These are phyloP conservation scores for Penstemon newberryi DNA, from an alignment of 257 asterid genomes.

Conservation along the genomic window DNA sequence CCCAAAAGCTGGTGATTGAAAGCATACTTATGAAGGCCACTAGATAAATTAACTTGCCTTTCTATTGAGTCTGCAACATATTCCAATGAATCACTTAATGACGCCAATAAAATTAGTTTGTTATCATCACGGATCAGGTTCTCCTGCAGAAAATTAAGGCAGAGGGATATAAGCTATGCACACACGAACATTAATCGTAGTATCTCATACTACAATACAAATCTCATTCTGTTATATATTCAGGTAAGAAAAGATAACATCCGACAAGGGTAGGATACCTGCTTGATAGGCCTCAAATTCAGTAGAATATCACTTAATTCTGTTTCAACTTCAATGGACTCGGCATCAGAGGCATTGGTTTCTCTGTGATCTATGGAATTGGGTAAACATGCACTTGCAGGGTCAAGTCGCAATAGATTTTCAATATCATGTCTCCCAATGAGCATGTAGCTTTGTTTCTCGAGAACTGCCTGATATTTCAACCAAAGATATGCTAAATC, in stretches of 20 bases:
- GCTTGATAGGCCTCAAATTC: slow-evolving; percentile 89
- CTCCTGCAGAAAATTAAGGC: slow-evolving; percentile 58
- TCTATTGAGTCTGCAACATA: slow-evolving; percentile 94
- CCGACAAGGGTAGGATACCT: slow-evolving; percentile 50
- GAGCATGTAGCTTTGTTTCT: slow-evolving; percentile 99
- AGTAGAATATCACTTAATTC: slow-evolving; percentile 72
- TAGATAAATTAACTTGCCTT: slow-evolving; percentile 57
- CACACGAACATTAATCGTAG: neutral
- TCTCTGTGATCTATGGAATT: slow-evolving; percentile 58
- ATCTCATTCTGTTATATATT: neutral
- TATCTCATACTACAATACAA: neutral
- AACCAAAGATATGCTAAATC: slow-evolving; percentile 22
- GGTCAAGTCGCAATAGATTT: slow-evolving; percentile 83
- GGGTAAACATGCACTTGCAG: slow-evolving; percentile 77
- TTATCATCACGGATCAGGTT: slow-evolving; percentile 94
- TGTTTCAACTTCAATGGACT: slow-evolving; percentile 59
- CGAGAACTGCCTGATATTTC: slow-evolving; percentile 92
- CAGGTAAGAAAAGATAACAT: slow-evolving; percentile 19
- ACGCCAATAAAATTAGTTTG: slow-evolving; percentile 88
- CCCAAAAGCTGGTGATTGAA: slow-evolving; percentile 21
- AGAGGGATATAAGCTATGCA: slow-evolving; percentile 19
- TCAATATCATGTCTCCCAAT: slow-evolving; percentile 96
- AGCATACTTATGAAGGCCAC: slow-evolving; percentile 25
- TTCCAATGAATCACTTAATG: slow-evolving; percentile 95
- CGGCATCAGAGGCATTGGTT: slow-evolving; percentile 50